Base-by-base conservation (phyloP, 441 rosid species). In the Melianthus villosus region DNA sequence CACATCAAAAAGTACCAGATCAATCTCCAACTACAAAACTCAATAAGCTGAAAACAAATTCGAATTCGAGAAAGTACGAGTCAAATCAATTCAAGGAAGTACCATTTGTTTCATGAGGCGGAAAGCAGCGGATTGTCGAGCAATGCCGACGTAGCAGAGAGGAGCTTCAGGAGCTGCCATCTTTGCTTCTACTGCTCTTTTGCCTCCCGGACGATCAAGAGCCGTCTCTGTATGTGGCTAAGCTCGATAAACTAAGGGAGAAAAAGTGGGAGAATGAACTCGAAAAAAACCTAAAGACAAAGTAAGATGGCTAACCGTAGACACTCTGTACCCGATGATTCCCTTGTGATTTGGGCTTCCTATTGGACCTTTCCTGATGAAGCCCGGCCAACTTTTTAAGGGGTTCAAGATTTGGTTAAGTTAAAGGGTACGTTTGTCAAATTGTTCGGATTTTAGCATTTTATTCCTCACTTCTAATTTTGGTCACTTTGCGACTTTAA, bases 101-200 rank as follows among this genome's bases (percentile, higher is more conserved):
- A 82, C 98, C 96, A 91, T 91, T 38, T 79, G 86, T 72, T 85
- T 91, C 96, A 91, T 91, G 47, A 91, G 91, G 55, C 84, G 86
- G 63, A 89, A 84, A 44, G 93, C 98, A 15, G 93, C 79, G 44
- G 96, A 89, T 53, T 76, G 72, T 46, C 77, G 71, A 0, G 64
- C 48, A 38, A 81, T 55, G 49, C 93, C 98, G 55, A 89, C 98
- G 25, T 89, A 89, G 62, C 79, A 62, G 16, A 84, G 67, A 22
- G 96, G 86, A 62, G 91, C 89, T 59, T 91, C 98, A 2, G 96
- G 84, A 18, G 91, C 79, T 50, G 89, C 77, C 98, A 91, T 91
- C 13, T 50, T 46, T n/a, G 48, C 38, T 52, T 54, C 42, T 23
- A 46, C 34, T 12, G 9, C 39, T 30, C 10, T 43, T 32, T 6